Evolutionary conservation across 2,329 filamentous ascomycete genomes (phyloP), one percentile per base, ranked within the genome.

Genomic region (Pseudogymnoascus sp.): DNA sequence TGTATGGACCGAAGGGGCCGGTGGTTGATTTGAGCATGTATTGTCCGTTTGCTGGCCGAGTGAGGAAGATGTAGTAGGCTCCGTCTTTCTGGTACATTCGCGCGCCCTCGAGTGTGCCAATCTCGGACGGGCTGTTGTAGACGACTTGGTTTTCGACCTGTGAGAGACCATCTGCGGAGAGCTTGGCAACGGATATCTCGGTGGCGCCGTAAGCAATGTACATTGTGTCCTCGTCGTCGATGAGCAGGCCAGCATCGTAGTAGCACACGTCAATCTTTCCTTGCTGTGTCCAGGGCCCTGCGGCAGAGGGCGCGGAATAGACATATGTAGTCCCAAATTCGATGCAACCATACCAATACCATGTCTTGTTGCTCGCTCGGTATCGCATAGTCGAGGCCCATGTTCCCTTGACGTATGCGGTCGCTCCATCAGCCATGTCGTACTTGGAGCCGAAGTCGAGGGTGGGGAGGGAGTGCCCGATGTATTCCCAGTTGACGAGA

Each of bases 301-400:
- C 70, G 3, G 71, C 71, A 8, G 69, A 67, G 3, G 69, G 57
- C 0, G 80, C 74, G 0, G 79, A 81, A 64, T 77, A 84, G 34
- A 84, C 70, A 65, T 80, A 82, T 0, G 80, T 81, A 7, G 74
- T 73, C 30, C 72, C 70, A 57, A 73, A 77, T 39, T 79, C 74
- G 58, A 81, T 72, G 64, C 81, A 84, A 1, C 80, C 82, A 7
- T 81, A 74, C 81, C 81, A 84, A 70, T 82, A 82, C 68, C 76
- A 84, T 1, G 71, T 70, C 1, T 74, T 72, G 26, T 74, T 77
- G 30, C 75, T 78, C 55, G 74, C 65, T 5, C 79, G 75, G 66
- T 83, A 82, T 3, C 76, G 71, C 61, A 84, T 70, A 0, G 76
- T 77, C 0, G 77, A 81, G 0, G 82, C 81, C 78, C 79, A 84